phyloP scores from a whole-genome alignment of 177 flowering plant genomes.

The Vitis hybrid region DNA sequence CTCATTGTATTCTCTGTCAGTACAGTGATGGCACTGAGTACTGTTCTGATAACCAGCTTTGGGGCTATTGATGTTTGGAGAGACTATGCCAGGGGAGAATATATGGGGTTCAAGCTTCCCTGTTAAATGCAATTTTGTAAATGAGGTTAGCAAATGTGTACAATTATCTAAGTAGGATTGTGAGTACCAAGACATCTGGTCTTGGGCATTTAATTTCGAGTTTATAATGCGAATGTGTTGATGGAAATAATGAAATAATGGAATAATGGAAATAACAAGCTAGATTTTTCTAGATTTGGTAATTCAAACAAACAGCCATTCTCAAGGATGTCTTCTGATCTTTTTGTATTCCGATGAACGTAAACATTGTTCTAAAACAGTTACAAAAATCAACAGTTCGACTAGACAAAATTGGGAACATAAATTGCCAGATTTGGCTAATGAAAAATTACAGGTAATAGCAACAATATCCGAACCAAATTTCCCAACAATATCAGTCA shows the following conservation, averaged over 20 bases:
- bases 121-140: conserved; percentile 30
- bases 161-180: no score
- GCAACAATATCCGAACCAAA: no score
- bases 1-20: conserved; percentile 68
- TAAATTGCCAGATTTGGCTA: neutral
- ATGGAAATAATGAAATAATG: no score
- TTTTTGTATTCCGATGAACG: no score
- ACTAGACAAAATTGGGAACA: neutral
- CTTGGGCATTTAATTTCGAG: no score
- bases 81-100: conserved; percentile 36
- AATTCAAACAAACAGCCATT: no score
- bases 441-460: conserved; percentile 1
- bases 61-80: conserved; percentile 56
- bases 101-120: conserved; percentile 65
- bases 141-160: neutral
- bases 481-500: neutral
- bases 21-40: conserved; percentile 61
- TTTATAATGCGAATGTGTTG: no score
- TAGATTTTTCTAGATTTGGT: no score
- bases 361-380: no score
- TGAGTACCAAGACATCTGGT: no score
- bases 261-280: no score
- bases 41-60: conserved; percentile 55
- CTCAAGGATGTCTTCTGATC: no score
- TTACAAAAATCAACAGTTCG: neutral